phyloP scores from a whole-genome alignment of 106 monocot genomes.

The Allium sativum region DNA sequence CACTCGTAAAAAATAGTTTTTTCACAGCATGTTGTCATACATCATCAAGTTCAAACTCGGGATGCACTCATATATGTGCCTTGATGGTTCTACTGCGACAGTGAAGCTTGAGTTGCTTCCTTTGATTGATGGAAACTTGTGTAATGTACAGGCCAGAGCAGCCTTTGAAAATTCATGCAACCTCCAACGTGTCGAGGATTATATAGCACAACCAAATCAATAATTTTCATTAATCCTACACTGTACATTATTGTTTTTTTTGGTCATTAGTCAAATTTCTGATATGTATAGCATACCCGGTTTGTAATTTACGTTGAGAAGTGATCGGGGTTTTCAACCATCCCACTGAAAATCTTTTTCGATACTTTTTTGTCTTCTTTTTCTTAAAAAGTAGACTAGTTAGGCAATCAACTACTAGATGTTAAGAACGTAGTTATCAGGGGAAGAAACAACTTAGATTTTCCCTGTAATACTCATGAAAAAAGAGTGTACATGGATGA shows the following conservation, averaged over 20 bases:
- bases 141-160: constrained; percentile 68
- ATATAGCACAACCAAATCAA: constrained; percentile 5
- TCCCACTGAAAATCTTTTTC: too few relatives aligned
- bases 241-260: too few relatives aligned
- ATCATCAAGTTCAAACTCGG: constrained; percentile 29
- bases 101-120: constrained; percentile 94
- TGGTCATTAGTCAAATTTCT: too few relatives aligned
- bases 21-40: constrained; percentile 13
- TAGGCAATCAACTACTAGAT: constrained; percentile 35
- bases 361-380: too few relatives aligned
- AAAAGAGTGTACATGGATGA: constrained; percentile 57
- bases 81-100: constrained; percentile 68
- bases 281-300: too few relatives aligned
- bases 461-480: constrained; percentile 41
- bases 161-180: constrained; percentile 69
- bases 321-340: too few relatives aligned
- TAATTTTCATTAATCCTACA: not conserved
- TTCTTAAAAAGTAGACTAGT: too few relatives aligned
- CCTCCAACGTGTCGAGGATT: constrained; percentile 52
- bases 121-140: constrained; percentile 81
- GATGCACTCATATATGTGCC: constrained; percentile 82
- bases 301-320: too few relatives aligned
- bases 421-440: constrained; percentile 41
- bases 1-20: too few relatives aligned
- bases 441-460: constrained; percentile 44